Evolutionary conservation across 495 filamentous ascomycete genomes (phyloP).

Genomic region (Aspergillus affinis): DNA sequence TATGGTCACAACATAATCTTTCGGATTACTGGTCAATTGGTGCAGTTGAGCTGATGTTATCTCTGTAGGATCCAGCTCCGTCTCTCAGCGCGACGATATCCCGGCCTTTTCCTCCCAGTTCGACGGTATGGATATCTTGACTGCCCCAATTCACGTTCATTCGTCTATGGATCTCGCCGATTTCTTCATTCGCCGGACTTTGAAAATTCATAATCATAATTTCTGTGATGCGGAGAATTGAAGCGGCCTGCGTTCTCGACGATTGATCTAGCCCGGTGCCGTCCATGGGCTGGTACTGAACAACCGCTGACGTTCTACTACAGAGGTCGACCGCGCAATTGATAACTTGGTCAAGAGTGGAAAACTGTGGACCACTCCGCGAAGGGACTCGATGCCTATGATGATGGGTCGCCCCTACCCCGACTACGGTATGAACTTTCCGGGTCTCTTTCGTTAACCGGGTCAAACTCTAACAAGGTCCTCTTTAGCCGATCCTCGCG

Average conservation of each 20-base stretch:
- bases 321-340: conserved; percentile 94
- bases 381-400: conserved; percentile 84
- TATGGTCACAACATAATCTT: conserved; percentile 36
- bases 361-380: conserved; percentile 78
- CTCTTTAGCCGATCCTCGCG: conserved; percentile 48
- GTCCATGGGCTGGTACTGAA: conserved; percentile 8
- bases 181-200: conserved; percentile 1
- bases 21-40: conserved; percentile 16
- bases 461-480: conserved; percentile 21
- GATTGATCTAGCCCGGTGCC: not conserved
- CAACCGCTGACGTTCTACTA: conserved; percentile 28
- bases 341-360: conserved; percentile 96
- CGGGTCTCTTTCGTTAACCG: conserved; percentile 10
- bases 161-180: not conserved
- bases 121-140: conserved; percentile 65
- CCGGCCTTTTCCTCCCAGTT: conserved; percentile 85
- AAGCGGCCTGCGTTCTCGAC: no score
- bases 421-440: conserved; percentile 50
- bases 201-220: not conserved
- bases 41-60: conserved; percentile 7
- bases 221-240: not conserved
- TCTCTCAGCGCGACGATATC: conserved; percentile 73
- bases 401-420: conserved; percentile 64
- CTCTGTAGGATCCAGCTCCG: conserved; percentile 68
- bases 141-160: conserved; percentile 2